Conservation (phyloP, 1,284 basidiomycete genomes). For the Bjerkandera adusta region DNA sequence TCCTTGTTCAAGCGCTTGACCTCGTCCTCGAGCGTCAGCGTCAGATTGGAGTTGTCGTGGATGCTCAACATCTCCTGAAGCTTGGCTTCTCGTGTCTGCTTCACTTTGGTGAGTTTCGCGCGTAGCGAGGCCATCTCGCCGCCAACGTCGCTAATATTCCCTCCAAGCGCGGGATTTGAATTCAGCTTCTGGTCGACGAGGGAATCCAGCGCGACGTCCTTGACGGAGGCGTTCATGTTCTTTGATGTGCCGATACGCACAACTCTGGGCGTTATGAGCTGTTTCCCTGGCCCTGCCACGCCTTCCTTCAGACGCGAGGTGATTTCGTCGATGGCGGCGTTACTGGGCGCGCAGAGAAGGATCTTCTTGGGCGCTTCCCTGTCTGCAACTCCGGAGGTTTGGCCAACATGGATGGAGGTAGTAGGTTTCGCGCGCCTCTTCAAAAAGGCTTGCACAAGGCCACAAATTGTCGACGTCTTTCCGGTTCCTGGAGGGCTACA, state of each 20-base stretch:
- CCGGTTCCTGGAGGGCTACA: constrained; percentile 94
- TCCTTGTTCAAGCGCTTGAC: constrained; percentile 67
- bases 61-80: constrained; percentile 56
- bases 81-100: constrained; percentile 59
- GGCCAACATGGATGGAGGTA: constrained; percentile 48
- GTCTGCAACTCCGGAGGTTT: constrained; percentile 38
- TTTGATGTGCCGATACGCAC: constrained; percentile 87
- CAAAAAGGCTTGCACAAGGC: constrained; percentile 85
- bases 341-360: constrained; percentile 95
- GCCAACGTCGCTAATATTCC: constrained; percentile 44
- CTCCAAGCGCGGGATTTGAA: constrained; percentile 37
- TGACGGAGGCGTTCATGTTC: constrained; percentile 80
- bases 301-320: constrained; percentile 85
- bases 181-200: constrained; percentile 81
- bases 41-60: constrained; percentile 50
- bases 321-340: constrained; percentile 98
- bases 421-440: constrained; percentile 52
- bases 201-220: constrained; percentile 85
- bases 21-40: constrained; percentile 60
- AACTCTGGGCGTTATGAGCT: constrained; percentile 66
- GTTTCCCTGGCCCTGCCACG: constrained; percentile 58
- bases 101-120: constrained; percentile 67
- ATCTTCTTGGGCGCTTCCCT: constrained; percentile 69
- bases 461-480: constrained; percentile 98
- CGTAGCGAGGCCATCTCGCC: constrained; percentile 63